A percentile compares a stretch with the other conserved stretches of the same genome.
These are phyloP conservation scores for Phytophthora vignae DNA, from an alignment of 352 stramenopile genomes.

Conservation along the genomic window DNA sequence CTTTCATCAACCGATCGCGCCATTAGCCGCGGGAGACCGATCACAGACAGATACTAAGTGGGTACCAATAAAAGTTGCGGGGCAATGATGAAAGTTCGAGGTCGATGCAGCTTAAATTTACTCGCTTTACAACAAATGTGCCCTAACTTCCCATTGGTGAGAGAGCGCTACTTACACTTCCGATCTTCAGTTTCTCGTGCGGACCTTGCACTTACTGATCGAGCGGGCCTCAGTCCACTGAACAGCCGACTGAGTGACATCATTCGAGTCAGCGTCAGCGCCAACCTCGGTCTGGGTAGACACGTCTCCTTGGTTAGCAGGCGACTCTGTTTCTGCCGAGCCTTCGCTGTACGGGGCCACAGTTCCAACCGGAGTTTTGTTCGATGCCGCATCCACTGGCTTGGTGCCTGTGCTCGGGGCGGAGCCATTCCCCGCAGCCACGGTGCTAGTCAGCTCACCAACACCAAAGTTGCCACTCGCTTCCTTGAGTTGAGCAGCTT, in stretches of 20 bases:
- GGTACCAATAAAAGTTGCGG: no score
- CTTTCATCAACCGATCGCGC: no score
- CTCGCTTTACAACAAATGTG: background rate
- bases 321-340: background rate
- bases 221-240: background rate
- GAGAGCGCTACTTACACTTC: background rate
- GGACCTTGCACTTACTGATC: constrained; percentile 3
- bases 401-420: background rate
- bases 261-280: background rate
- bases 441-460: constrained; percentile 1
- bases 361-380: background rate
- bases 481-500: constrained; percentile 9
- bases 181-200: constrained; percentile 6
- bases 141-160: background rate
- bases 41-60: no score
- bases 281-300: background rate
- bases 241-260: constrained; percentile 1
- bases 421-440: background rate
- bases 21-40: no score
- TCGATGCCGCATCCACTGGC: background rate
- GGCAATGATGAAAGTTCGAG: background rate
- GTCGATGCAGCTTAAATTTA: background rate
- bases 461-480: constrained; percentile 28
- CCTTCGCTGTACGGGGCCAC: background rate
- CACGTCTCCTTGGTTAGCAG: background rate